Evolutionary conservation across 192 early-diverging fungal species (phyloP), one percentile per base, ranked within the genome.

Genomic region (Helicostylum pulchrum): DNA sequence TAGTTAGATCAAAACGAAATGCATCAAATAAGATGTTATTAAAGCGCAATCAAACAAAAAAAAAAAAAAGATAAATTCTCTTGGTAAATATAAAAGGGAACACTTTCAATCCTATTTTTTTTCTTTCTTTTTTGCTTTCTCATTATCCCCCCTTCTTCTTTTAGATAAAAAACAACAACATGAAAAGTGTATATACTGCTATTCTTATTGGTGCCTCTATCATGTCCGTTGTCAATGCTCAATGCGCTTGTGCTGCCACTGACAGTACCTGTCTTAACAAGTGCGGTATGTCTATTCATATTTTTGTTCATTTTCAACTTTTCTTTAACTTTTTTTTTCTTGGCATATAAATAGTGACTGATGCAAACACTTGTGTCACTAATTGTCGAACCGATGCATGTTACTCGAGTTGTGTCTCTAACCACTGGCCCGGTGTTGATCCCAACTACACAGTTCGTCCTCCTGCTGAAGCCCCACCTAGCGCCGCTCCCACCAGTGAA

Each of bases 361-460:
- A 43, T 42, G 62, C 50, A 14, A 64, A 64, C 39, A 6, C 14
- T 10, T 64, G 62, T 51, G 42, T 64, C 12, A 39, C 26, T 42
- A 11, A 21, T 0, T 64, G 62, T 42, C 6, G 36, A 53, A 34
- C 52, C 1, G 36, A 52, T 20, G 21, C 14, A n/a, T 64, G 62
- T 19, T 64, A 53, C 23, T 53, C 51, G 15, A 53, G 39, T 19
- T 64, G 62, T 53, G 39, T 64, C 3, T 34, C 51, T 9, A 53
- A 64, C 26, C 51, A 64, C n/a, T 64, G 62, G 62, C 62, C 62
- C 20, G 50, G 50, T 30, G 52, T 26, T 39, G 36, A 39, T 39
- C 36, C 36, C 36, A 10, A 6, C 9, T 14, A 23, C 31, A 55
- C 53, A 2, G 53, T 32, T 26, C 20, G 15, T 49, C 12, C 48